phyloP scores from a whole-genome alignment of 2,329 filamentous ascomycete species.

The Didymella exigua region DNA sequence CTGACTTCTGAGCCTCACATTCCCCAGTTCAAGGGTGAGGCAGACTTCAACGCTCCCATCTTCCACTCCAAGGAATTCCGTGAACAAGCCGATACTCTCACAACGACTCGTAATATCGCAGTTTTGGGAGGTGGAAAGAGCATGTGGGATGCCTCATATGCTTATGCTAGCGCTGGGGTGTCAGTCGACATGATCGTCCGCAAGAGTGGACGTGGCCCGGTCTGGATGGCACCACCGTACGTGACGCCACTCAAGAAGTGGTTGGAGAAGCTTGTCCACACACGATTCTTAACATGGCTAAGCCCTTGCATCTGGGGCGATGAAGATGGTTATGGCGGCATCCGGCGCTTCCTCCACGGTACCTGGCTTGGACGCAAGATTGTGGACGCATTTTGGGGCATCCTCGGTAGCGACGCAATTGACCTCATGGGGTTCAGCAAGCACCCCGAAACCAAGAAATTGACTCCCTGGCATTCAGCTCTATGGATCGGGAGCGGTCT shows the following conservation, averaged over 20 bases:
- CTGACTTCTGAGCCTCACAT: conserved; percentile 63
- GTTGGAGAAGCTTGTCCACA: conserved; percentile 71
- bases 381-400: conserved; percentile 61
- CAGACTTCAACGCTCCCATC: conserved; percentile 57
- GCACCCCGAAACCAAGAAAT: conserved; percentile 49
- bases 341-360: conserved; percentile 63
- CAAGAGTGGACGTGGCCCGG: conserved; percentile 63
- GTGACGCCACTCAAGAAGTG: conserved; percentile 71
- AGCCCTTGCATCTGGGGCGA: conserved; percentile 74
- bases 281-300: conserved; percentile 73
- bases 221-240: conserved; percentile 64
- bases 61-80: conserved; percentile 64
- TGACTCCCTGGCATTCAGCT: conserved; percentile 50
- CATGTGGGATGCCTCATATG: conserved; percentile 67
- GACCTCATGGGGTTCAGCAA: conserved; percentile 54
- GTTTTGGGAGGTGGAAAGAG: conserved; percentile 68
- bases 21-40: conserved; percentile 53
- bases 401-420: conserved; percentile 61
- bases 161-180: conserved; percentile 60
- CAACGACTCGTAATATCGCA: conserved; percentile 47
- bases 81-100: conserved; percentile 46
- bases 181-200: conserved; percentile 66
- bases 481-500: conserved; percentile 63
- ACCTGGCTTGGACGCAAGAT: conserved; percentile 63
- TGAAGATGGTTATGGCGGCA: conserved; percentile 63